Base-by-base conservation (phyloP, 2,329 filamentous ascomycete genomes). In the Fusarium sp. region DNA sequence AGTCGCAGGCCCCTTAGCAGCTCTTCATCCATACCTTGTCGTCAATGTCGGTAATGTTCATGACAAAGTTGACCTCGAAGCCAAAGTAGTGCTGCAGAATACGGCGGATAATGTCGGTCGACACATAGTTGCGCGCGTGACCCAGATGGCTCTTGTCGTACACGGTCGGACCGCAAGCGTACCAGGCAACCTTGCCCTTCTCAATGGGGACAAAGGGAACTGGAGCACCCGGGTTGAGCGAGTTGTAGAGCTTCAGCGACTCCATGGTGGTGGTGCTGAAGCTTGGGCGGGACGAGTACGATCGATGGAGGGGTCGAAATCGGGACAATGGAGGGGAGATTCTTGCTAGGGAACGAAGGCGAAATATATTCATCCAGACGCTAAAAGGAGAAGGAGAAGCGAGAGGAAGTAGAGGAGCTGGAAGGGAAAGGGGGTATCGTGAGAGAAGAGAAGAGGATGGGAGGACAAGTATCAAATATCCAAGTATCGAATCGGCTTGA, bases 31-130 rank as follows among this genome's bases (percentile, higher is more conserved):
- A 73, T 78, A 91, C 90, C 88, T 93, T 93, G 83, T 94, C 91
- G 77, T 95, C 93, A 42, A 96, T 89, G 78, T 96, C 95, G 31
- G 95, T 97, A 73, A 97, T 95, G 84, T 97, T 97, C 92, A 97
- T 97, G 74, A 97, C 94, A 84, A 97, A 97, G 69, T 92, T 91
- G 75, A 98, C 90, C 47, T 95, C 86, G 82, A 93, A 97, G 70
- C 91, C 90, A 81, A 97, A 97, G 84, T 97, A 96, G 82, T 96
- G 91, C 79, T 89, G 87, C 82, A 97, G 84, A 77, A 97, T 94
- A 78, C 95, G 91, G 70, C 95, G 90, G 76, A 97, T 91, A 74
- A 97, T 95, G 82, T 98, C 95, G 54, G 94, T 96, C 59, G 92
- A 94, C 73, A 97, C 94, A 89, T 97, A 97, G 85, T 97, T 97